Evolutionary conservation across 306 rosid species (phyloP), one percentile per base, ranked within the genome.

Genomic region (Vachellia collinsii): DNA sequence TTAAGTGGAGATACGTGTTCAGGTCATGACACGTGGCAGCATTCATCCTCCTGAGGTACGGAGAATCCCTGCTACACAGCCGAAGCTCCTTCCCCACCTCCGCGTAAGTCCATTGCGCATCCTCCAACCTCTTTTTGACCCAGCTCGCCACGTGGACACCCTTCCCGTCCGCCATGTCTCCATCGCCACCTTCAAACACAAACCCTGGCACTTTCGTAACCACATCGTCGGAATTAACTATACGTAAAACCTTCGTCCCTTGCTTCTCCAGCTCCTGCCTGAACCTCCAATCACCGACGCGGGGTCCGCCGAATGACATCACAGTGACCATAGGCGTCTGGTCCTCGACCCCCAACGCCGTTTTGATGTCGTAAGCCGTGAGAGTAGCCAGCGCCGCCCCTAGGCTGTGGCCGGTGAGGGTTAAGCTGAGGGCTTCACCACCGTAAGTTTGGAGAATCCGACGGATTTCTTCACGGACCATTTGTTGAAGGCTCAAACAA

Each of bases 371-470:
- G 23, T 86, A 87, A 0, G 99, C 98, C 0, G 91, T 84, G 11
- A 95, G 85, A 0, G 85, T 93, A 0, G 99, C 99, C 3, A 95
- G 63, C n/a, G 99, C 98, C 0, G 97, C 98, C 11, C 99, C 99
- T 11, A 95, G 85, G 56, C 99, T 95, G 71, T 95, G 99, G 16
- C 98, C 99, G 0, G 98, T 95, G 75, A 95, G 76, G 17, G 99
- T 95, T 13, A 95, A 12, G 82, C 99, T 93, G 34, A 95, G 62
- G 0, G 88, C 76, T 22, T 88, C 90, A 7, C 88, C 89, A 2
- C 84, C 85, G 53, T 95, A 93, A 3, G 84, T 66, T 17, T 82
- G 79, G 3, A 91, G 82, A 7, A 95, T 63, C 44, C 84, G 63
- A 3, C 42, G 38, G 22, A 94, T 83, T 59, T 95, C 99, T 16